Percentiles rank a stretch among this genome's conserved stretches.
phyloP scores from a whole-genome alignment of 2,329 filamentous ascomycete species.

The Diaporthe nobilis region DNA sequence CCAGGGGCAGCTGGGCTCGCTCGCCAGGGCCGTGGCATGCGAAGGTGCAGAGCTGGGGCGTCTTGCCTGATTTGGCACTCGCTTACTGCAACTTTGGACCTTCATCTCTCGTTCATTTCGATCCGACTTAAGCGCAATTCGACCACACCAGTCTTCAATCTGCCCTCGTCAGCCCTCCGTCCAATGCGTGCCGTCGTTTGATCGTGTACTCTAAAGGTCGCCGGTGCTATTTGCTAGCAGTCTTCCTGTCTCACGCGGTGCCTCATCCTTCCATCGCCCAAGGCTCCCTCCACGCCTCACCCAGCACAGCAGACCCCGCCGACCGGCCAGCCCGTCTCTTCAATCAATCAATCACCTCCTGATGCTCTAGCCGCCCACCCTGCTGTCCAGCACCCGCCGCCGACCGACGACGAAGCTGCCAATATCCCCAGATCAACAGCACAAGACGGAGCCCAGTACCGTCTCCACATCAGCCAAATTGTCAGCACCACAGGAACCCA shows the following conservation, averaged over 20 bases:
- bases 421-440: constrained; percentile 24
- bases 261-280: neutral
- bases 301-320: neutral
- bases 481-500: constrained; percentile 61
- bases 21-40: constrained; percentile 12
- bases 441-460: constrained; percentile 40
- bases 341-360: constrained; percentile 19
- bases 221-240: neutral
- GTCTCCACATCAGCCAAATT: constrained; percentile 59
- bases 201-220: constrained; percentile 8
- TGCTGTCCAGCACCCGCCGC: constrained; percentile 16
- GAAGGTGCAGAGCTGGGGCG: constrained; percentile 14
- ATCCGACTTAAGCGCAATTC: constrained; percentile 29
- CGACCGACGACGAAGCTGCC: constrained; percentile 22
- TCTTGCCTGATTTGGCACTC: constrained; percentile 26
- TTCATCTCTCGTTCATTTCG: constrained; percentile 35
- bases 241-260: neutral
- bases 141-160: constrained; percentile 22
- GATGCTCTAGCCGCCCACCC: constrained; percentile 32
- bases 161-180: constrained; percentile 1
- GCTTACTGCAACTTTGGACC: constrained; percentile 32
- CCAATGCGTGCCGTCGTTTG: constrained; percentile 23
- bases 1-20: constrained; percentile 6
- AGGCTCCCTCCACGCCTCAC: neutral
- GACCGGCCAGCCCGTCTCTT: constrained; percentile 7